A percentile compares a stretch with the other conserved stretches of the same genome.
phyloP scores from a whole-genome alignment of 2,329 filamentous ascomycete genomes.

The Colletotrichum chrysophilum region DNA sequence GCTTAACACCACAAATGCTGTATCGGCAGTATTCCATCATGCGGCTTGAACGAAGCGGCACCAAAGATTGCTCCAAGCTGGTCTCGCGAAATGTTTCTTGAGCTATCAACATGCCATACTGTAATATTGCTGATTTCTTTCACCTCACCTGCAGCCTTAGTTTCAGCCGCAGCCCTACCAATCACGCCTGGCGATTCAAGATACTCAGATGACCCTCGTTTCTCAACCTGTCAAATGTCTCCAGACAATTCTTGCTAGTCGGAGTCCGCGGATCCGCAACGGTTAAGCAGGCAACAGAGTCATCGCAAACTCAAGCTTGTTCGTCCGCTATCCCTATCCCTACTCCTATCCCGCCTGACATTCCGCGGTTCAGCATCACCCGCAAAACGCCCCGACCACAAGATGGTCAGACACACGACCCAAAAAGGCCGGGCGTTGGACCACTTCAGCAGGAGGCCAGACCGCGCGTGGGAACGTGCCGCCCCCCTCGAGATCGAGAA shows the following conservation, averaged over 20 bases:
- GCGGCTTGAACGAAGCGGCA: not conserved
- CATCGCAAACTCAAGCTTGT: not conserved
- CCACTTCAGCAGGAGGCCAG: not conserved
- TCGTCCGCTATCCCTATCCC: not conserved
- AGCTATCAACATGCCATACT: not conserved
- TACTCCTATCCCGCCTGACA: not conserved
- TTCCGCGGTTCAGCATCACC: not conserved
- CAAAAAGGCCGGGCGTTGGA: not conserved
- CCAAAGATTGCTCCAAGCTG: not conserved
- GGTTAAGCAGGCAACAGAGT: not conserved
- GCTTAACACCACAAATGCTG: not conserved
- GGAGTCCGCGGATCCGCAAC: not conserved
- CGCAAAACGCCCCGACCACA: not conserved
- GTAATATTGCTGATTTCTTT: not conserved
- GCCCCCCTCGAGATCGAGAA: not conserved
- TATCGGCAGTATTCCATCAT: not conserved
- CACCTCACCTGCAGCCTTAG: not conserved
- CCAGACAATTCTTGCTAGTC: not conserved
- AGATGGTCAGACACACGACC: not conserved
- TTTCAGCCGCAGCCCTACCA: not conserved
- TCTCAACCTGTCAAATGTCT: not conserved
- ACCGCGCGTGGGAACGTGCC: not conserved
- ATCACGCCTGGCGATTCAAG: not conserved
- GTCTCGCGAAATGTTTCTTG: not conserved
- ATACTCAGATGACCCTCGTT: not conserved